Conservation (phyloP, 495 filamentous ascomycete genomes). For the Trichoderma parareesei region DNA sequence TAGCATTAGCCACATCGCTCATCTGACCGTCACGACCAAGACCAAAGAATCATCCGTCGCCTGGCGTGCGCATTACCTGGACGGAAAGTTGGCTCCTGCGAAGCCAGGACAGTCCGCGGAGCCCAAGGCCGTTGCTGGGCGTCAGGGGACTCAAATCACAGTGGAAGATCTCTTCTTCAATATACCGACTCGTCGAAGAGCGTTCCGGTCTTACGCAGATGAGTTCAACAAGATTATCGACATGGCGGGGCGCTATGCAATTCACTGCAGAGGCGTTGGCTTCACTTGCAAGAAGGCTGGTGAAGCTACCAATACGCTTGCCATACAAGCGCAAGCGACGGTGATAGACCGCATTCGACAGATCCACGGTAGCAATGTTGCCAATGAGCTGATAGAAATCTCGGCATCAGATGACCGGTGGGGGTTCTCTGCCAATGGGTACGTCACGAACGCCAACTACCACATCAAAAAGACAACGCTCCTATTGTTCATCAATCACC, state of each 20-base stretch:
- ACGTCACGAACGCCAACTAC: constrained; percentile 92
- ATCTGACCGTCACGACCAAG: constrained; percentile 89
- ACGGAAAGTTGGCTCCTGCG: constrained; percentile 72
- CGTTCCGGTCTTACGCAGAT: constrained; percentile 86
- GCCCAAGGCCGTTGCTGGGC: constrained; percentile 80
- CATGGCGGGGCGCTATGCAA: constrained; percentile 84
- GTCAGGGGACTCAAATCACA: constrained; percentile 93
- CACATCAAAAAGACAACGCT: constrained; percentile 84
- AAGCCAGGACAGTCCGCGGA: constrained; percentile 90
- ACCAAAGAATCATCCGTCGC: constrained; percentile 84
- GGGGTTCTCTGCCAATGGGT: constrained; percentile 74
- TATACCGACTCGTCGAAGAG: constrained; percentile 75
- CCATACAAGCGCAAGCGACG: constrained; percentile 62
- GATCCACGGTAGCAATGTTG: constrained; percentile 77
- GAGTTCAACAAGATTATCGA: constrained; percentile 98
- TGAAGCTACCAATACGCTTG: constrained; percentile 71
- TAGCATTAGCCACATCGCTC: constrained; percentile 97
- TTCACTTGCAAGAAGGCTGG: constrained; percentile 98
- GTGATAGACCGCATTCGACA: constrained; percentile 79
- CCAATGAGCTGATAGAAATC: constrained; percentile 82
- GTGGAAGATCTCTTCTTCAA: constrained; percentile 99
- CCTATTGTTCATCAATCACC: constrained; percentile 94
- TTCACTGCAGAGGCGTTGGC: constrained; percentile 86
- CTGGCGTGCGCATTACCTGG: constrained; percentile 77
- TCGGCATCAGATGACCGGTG: constrained; percentile 63